Evolutionary conservation across 768 basidiomycete species (phyloP), one percentile per base, ranked within the genome.

Genomic region (Boletus reticuloceps): DNA sequence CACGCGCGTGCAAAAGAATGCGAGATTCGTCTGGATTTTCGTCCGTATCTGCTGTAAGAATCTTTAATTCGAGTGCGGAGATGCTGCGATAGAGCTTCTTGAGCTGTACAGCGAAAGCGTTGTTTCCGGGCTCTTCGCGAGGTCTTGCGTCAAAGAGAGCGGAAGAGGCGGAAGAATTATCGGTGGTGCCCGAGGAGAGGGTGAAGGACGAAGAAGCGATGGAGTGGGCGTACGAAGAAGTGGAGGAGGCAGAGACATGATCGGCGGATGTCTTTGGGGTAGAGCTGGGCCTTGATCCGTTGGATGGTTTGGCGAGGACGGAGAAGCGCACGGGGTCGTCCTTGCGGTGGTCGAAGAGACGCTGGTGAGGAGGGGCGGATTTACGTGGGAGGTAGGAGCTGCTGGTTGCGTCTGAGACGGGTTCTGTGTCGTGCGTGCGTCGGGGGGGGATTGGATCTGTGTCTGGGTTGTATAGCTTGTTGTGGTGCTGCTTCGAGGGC

Each of bases 261-360:
- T 91, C 89, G 27, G 77, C 83, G 1, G 86, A 85, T 11, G 79
- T 77, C 60, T 85, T 85, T 25, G 82, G 78, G n/a, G 79, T 76
- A 8, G 83, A 81, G 0, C 75, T 61, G 1, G 80, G 77, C 7
- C 80, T 79, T 39, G 67, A 66, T 48, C 63, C 66, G 47, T 10
- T 64, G 56, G 44, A 66, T 10, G 85, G 79, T 40, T 85, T 81
- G 5, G 82, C 74, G 36, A 84, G 79, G 34, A 85, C 81, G 38
- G 83, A 76, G 72, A 98, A 98, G 12, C 88, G 82, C 32, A 94
- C 82, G 0, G 97, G 93, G 69, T 98, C 92, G 69, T 98, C 91
- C 64, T 91, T 86, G 38, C 90, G 80, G 55, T 90, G 91, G 66
- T 98, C 94, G 54, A 94, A 95, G 0, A 97, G 82, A 57, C 88